phyloP scores from a whole-genome alignment of 371 early-diverging fungal species.

The Mortierella sp. region DNA sequence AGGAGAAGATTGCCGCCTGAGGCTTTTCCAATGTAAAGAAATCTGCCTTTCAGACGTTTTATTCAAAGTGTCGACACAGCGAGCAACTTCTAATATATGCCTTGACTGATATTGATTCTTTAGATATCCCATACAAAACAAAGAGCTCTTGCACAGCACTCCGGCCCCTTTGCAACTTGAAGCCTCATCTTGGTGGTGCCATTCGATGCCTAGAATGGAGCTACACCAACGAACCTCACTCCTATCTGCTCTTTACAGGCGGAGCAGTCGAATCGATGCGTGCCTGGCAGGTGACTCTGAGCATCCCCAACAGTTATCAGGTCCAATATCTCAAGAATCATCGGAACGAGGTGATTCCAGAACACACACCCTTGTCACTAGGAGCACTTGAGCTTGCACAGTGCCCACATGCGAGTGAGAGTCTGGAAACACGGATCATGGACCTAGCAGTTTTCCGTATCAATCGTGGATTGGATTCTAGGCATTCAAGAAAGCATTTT shows the following conservation, averaged over 20 bases:
- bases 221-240: constrained; percentile 23
- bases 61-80: constrained; percentile 50
- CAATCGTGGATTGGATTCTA: neutral
- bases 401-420: constrained; percentile 53
- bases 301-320: constrained; percentile 53
- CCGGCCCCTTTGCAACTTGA: constrained; percentile 45
- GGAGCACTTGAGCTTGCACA: constrained; percentile 31
- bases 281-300: constrained; percentile 47
- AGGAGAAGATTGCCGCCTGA: constrained; percentile 40
- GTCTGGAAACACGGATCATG: constrained; percentile 69
- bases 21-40: constrained; percentile 47
- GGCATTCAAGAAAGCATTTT: constrained; percentile 57
- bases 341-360: constrained; percentile 17
- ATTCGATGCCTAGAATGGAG: constrained; percentile 53
- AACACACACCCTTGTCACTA: constrained; percentile 32
- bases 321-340: constrained; percentile 31
- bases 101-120: no score
- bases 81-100: no score
- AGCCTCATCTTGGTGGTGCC: constrained; percentile 41
- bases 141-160: constrained; percentile 40
- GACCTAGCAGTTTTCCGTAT: constrained; percentile 57
- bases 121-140: constrained; percentile 54
- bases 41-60: constrained; percentile 1
- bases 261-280: constrained; percentile 62
- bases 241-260: constrained; percentile 59